Evolutionary conservation across 495 filamentous ascomycete genomes (phyloP), one percentile per base, ranked within the genome.

Genomic region (Ramalina intermedia): DNA sequence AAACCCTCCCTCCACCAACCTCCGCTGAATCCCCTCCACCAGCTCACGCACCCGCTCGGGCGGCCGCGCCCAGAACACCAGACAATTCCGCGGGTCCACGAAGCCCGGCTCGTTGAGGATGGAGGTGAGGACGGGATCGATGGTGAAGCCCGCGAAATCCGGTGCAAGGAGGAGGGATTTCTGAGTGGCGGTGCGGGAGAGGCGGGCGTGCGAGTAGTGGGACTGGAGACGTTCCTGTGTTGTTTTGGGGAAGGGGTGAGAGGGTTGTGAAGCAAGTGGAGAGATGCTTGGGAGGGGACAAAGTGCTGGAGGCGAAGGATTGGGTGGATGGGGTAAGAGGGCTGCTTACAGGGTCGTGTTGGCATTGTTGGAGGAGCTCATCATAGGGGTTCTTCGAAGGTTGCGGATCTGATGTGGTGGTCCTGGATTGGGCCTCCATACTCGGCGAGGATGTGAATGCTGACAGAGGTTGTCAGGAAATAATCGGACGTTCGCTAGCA

Each of bases 21-120:
- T n/a, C n/a, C n/a, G n/a, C n/a, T n/a, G 43, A 24, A 35, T 65
- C n/a, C 71, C 69, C 4, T 62, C 57, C 4, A 89, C 74, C 43
- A 96, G 62, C 12, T 74, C 64, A 23, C 76, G 62, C 2, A 95
- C 71, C 53, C 79, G 72, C 42, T 72, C 61, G 12, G 89, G 82
- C 13, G 90, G 90, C 6, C 89, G 74, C 21, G 84, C 86, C 85
- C 86, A 95, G 59, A 94, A 82, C 0, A 82, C 82, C 12, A 96
- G 68, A 58, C 87, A 94, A 55, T 94, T 67, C 37, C 89, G 72
- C 14, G 76, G 73, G 56, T 96, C 89, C 16, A 67, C 48, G 59
- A 81, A 86, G 2, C 69, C 71, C 29, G 84, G 76, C 8, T 33
- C 29, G 50, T 76, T 69, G 49, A 71, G 68, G 26, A 96, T 62